Conservation (phyloP, 2,329 filamentous ascomycete species). For the Diaporthe sp. region DNA sequence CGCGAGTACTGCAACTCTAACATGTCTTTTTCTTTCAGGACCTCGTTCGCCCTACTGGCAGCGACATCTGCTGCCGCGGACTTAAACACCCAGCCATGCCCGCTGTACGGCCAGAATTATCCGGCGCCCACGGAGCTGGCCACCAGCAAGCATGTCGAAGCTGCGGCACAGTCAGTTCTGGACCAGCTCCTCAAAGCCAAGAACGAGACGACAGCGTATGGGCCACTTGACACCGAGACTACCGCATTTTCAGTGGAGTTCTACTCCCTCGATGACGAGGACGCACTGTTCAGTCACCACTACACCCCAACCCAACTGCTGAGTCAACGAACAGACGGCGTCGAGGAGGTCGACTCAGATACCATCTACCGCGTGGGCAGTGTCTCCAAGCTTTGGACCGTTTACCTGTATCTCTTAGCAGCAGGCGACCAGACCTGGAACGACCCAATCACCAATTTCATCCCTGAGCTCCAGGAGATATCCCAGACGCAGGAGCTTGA, state of each 20-base stretch:
- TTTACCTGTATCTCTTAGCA: slow-evolving; percentile 58
- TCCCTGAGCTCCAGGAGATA: slow-evolving; percentile 55
- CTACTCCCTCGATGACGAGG: slow-evolving; percentile 41
- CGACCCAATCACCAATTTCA: slow-evolving; percentile 57
- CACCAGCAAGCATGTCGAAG: slow-evolving; percentile 2
- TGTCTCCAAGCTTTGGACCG: slow-evolving; percentile 60
- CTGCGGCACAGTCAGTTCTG: slow-evolving; percentile 3
- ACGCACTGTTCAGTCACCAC: slow-evolving; percentile 47
- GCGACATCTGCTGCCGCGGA: slow-evolving; percentile 4
- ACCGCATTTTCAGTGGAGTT: slow-evolving; percentile 42
- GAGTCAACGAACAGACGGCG: slow-evolving; percentile 44
- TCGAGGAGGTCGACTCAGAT: slow-evolving; percentile 48
- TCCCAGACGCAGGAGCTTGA: slow-evolving; percentile 39
- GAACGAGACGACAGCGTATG: slow-evolving; percentile 16
- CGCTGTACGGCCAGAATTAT: slow-evolving; percentile 28
- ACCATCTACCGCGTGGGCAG: slow-evolving; percentile 58
- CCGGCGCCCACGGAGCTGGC: slow-evolving; percentile 16
- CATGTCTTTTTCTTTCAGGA: not conserved
- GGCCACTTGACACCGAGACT: slow-evolving; percentile 15
- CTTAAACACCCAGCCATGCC: slow-evolving; percentile 19
- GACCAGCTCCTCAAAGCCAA: slow-evolving; percentile 4
- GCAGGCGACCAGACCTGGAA: slow-evolving; percentile 56
- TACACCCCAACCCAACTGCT: slow-evolving; percentile 43
- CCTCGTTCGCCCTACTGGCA: not conserved
- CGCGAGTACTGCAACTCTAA: not conserved